Conservation (phyloP, 495 filamentous ascomycete species). For the Penicillium malachiteum region DNA sequence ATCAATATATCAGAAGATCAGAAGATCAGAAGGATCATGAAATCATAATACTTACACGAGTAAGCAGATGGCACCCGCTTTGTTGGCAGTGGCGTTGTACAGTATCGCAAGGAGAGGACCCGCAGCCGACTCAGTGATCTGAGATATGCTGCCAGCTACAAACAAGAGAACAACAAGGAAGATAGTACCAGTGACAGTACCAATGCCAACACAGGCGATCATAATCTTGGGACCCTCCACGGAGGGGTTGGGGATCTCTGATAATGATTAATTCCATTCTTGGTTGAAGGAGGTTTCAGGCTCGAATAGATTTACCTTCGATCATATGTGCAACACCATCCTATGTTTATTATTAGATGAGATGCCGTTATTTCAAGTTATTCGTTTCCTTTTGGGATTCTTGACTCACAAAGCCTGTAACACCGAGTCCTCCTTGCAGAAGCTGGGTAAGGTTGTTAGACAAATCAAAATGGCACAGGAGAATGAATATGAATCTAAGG, state of each 20-base stretch:
- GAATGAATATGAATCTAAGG: no score
- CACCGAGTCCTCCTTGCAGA: conserved; percentile 59
- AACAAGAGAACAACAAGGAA: conserved; percentile 68
- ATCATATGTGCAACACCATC: conserved; percentile 56
- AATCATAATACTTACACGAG: conserved; percentile 49
- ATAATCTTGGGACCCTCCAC: conserved; percentile 69
- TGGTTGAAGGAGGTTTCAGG: neutral
- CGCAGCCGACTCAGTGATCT: conserved; percentile 58
- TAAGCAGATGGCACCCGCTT: conserved; percentile 65
- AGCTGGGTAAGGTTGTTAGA: conserved; percentile 35
- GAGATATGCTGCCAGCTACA: conserved; percentile 56
- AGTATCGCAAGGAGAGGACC: conserved; percentile 72
- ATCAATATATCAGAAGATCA: no score
- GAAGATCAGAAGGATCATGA: neutral
- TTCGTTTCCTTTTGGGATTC: neutral
- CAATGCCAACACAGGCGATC: conserved; percentile 69
- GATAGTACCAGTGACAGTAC: conserved; percentile 64
- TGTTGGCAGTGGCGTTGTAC: conserved; percentile 63
- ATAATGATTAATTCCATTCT: conserved; percentile 13
- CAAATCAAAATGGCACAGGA: neutral
- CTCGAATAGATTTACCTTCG: conserved; percentile 29
- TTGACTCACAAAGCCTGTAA: conserved; percentile 56
- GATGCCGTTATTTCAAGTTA: no score
- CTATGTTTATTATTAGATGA: conserved; percentile 27
- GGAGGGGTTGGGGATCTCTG: conserved; percentile 69